A percentile compares a stretch with the other conserved stretches of the same genome.
phyloP scores from a whole-genome alignment of 352 stramenopile genomes.

The Phytophthora tubulina region DNA sequence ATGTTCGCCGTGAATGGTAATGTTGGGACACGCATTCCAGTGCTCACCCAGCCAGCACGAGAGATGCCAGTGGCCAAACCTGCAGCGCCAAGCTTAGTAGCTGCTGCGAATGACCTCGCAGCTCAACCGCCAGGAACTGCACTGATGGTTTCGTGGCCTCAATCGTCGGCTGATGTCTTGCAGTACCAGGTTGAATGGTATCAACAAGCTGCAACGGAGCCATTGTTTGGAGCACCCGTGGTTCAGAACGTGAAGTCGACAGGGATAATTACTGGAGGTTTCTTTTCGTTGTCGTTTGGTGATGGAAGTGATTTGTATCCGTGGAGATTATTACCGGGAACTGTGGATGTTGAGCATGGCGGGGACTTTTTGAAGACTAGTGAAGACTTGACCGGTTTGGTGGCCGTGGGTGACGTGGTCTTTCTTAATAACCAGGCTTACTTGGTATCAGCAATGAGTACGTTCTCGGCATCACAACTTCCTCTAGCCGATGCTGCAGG shows the following conservation, averaged over 20 bases:
- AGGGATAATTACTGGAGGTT: constrained; percentile 56
- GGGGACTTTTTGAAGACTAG: constrained; percentile 82
- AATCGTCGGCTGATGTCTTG: constrained; percentile 37
- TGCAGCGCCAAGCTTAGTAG: constrained; percentile 40
- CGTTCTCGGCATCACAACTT: constrained; percentile 79
- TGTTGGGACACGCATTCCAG: constrained; percentile 52
- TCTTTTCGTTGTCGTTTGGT: constrained; percentile 76
- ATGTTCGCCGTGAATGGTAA: constrained; percentile 78
- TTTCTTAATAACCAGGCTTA: constrained; percentile 79
- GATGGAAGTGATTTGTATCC: constrained; percentile 43
- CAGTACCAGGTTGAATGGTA: constrained; percentile 83
- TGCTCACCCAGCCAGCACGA: constrained; percentile 53
- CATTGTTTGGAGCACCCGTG: constrained; percentile 65
- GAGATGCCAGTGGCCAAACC: constrained; percentile 82
- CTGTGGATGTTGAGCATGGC: constrained; percentile 60
- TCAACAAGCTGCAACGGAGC: constrained; percentile 55
- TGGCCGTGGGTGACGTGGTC: constrained; percentile 87
- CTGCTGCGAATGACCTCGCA: constrained; percentile 46
- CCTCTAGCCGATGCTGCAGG: constrained; percentile 58
- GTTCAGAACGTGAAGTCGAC: constrained; percentile 69
- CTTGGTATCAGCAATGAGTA: constrained; percentile 70
- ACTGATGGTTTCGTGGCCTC: constrained; percentile 65
- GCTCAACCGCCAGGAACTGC: constrained; percentile 50
- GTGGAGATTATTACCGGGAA: constrained; percentile 59
- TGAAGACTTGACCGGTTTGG: constrained; percentile 86